A percentile compares a stretch with the other conserved stretches of the same genome.
These are phyloP conservation scores for Amoebophrya sp. DNA, from an alignment of 169 alveolate species.

Conservation along the genomic window DNA sequence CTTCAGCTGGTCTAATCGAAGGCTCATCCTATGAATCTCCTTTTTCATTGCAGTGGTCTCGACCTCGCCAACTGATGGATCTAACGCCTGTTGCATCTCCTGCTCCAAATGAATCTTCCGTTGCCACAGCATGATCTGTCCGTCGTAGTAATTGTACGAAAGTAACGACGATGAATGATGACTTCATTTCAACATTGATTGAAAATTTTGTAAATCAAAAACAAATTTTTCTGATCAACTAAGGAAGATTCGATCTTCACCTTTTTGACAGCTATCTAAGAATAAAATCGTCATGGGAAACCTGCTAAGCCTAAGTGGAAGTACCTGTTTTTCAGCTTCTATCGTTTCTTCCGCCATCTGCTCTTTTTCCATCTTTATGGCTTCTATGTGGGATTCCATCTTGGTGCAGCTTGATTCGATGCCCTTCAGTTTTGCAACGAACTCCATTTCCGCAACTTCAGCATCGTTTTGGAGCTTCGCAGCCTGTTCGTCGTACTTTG, in stretches of 20 bases:
- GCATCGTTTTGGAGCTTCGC: neutral
- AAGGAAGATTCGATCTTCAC: no score
- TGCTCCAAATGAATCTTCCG: slow-evolving; percentile 76
- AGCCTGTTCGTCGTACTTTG: neutral
- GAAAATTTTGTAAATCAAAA: no score
- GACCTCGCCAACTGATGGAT: slow-evolving; percentile 77
- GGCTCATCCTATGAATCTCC: slow-evolving; percentile 77
- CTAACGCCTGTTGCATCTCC: slow-evolving; percentile 80
- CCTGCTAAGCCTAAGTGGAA: no score
- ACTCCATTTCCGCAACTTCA: neutral
- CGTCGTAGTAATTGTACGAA: neutral
- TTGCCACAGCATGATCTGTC: slow-evolving; percentile 76
- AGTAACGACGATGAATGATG: no score
- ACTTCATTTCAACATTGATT: no score
- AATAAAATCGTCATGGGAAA: no score
- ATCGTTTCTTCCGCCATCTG: slow-evolving; percentile 51
- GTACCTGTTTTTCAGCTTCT: slow-evolving; percentile 6
- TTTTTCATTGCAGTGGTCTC: slow-evolving; percentile 74
- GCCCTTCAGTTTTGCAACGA: neutral
- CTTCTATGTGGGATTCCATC: slow-evolving; percentile 55
- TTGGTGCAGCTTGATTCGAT: neutral
- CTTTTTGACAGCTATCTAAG: no score
- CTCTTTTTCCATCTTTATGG: slow-evolving; percentile 66
- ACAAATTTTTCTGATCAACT: no score
- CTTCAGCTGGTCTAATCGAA: slow-evolving; percentile 65